Base-by-base conservation (phyloP, 345 rosid species). In the Eucalyptus curtisii region DNA sequence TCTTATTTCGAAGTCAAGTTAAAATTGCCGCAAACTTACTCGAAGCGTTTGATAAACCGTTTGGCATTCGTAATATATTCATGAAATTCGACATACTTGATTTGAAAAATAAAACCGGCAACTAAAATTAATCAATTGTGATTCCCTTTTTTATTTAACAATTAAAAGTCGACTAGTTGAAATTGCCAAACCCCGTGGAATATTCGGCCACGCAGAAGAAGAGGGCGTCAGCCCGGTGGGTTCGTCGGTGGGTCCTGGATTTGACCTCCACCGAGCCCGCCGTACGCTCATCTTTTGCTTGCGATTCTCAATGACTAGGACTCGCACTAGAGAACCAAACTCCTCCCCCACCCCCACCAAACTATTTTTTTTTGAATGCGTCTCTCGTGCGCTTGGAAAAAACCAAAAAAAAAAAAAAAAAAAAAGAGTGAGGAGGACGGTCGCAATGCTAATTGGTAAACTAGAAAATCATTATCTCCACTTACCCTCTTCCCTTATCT, bases 1-100 rank as follows among this genome's bases (percentile, higher is more conserved):
- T 64, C 0, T 7, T 0, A n/a, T 1, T 64, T 64, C 0, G 0
- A 14, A n/a, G 6, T 64, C 17, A 7, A n/a, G 20, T 31, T n/a
- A n/a, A n/a, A 7, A n/a, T 31, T 8, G 7, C 7, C 0, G 0
- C 0, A 7, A 7, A 64, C 0, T 64, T 8, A 1, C 1, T 15
- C 5, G 1, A 64, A n/a, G 2, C 1, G 7, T 19, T 64, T 2
- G 5, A 61, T 61, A 61, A 61, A 30, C 10, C 1, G 10, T 13
- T 30, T 7, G 19, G 19, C 17, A 30, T 61, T 30, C 0, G 1
- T 5, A 64, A n/a, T 64, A 2, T 3, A 4, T 5, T 40, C 76
- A 14, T 0, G 19, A 7, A 64, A 64, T n/a, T 64, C 4, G 0
- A 27, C n/a, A 27, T 14, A 13, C 61, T 1, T 9, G 61, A 55